These are phyloP conservation scores for Proliferodiscus dingleyae DNA, from an alignment of 2,329 filamentous ascomycete species.

Conservation along the genomic window DNA sequence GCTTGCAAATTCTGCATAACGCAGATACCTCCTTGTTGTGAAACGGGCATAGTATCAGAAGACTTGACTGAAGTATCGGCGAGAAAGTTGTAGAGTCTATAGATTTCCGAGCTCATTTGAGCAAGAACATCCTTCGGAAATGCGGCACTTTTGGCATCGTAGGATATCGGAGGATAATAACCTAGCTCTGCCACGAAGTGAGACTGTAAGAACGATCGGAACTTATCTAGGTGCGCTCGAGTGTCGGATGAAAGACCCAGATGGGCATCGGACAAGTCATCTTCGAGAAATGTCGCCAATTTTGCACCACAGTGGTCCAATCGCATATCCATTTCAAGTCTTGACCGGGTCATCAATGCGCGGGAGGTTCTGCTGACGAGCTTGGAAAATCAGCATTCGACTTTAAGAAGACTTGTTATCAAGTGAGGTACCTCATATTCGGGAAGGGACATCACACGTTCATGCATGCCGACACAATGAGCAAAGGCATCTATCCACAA, in stretches of 20 bases:
- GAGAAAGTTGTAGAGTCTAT: conserved; percentile 64
- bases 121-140: conserved; percentile 56
- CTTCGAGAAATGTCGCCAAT: conserved; percentile 63
- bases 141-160: conserved; percentile 37
- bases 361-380: conserved; percentile 50
- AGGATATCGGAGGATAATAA: conserved; percentile 61
- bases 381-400: conserved; percentile 31
- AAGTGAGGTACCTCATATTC: conserved; percentile 56
- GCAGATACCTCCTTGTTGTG: conserved; percentile 63
- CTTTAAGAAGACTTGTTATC: background rate
- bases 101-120: conserved; percentile 65
- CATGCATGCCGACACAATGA: conserved; percentile 75
- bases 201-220: conserved; percentile 61
- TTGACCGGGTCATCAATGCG: conserved; percentile 59
- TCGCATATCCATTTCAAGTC: conserved; percentile 60
- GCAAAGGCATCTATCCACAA: conserved; percentile 70
- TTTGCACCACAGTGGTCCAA: conserved; percentile 53
- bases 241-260: conserved; percentile 59
- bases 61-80: conserved; percentile 56
- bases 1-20: conserved; percentile 61
- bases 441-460: conserved; percentile 48
- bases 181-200: conserved; percentile 65
- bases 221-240: conserved; percentile 65
- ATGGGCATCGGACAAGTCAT: conserved; percentile 62
- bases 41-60: conserved; percentile 41